Evolutionary conservation across 495 filamentous ascomycete species (phyloP).

Genomic region (Penicillium dipodomyicola): DNA sequence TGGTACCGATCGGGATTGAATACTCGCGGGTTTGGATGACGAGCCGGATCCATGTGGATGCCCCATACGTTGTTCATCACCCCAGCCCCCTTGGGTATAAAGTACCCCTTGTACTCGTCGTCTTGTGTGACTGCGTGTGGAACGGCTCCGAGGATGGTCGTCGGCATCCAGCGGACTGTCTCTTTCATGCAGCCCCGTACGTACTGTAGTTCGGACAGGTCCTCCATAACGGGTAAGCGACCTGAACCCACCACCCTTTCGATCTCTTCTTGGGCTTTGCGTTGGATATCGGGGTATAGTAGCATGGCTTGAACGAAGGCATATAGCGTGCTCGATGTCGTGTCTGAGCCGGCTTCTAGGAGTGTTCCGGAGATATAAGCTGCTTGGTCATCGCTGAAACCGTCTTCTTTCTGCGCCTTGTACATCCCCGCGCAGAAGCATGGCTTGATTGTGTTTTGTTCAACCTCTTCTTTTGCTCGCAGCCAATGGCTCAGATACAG

Average conservation of each 20-base stretch:
- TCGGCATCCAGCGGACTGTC: conserved; percentile 41
- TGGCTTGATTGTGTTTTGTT: conserved; percentile 29
- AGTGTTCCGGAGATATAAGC: conserved; percentile 44
- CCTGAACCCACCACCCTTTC: conserved; percentile 24
- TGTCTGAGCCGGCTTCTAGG: conserved; percentile 46
- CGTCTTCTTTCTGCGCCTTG: conserved; percentile 30
- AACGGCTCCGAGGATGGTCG: conserved; percentile 45
- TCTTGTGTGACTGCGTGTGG: conserved; percentile 55
- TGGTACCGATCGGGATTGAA: conserved; percentile 57
- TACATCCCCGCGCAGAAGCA: conserved; percentile 37
- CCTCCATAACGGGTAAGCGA: conserved; percentile 28
- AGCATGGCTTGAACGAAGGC: conserved; percentile 46
- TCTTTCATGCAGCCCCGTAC: conserved; percentile 41
- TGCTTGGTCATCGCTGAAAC: conserved; percentile 36
- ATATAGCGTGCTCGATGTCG: conserved; percentile 37
- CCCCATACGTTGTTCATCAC: conserved; percentile 48
- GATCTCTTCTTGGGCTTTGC: conserved; percentile 53
- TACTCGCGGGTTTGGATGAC: conserved; percentile 48
- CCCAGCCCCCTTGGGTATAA: conserved; percentile 46
- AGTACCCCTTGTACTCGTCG: conserved; percentile 52
- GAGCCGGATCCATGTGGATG: conserved; percentile 44
- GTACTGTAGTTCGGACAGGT: conserved; percentile 34
- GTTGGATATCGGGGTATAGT: conserved; percentile 43
- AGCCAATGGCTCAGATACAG: conserved; percentile 42
- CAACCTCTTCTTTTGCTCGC: conserved; percentile 32